Evolutionary conservation across 345 rosid species (phyloP), one percentile per base, ranked within the genome.

Genomic region (Sisymbrium irio): DNA sequence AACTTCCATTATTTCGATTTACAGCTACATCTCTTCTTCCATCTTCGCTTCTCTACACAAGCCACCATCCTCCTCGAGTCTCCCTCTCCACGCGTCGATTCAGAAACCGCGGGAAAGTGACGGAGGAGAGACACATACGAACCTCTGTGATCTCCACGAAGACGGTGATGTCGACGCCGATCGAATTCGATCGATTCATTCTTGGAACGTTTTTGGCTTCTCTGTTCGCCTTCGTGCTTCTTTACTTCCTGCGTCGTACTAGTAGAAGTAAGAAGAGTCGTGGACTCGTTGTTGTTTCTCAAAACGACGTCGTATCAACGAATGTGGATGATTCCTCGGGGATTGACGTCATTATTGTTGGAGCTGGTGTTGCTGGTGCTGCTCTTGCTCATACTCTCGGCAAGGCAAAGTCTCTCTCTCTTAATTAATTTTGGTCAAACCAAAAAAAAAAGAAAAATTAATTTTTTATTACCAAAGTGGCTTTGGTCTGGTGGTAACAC

Each of bases 371-470:
- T 56, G 86, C 89, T 2, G 91, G 92, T 22, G 75, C 88, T 3
- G 90, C 88, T 30, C 89, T 85, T 25, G 92, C 92, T 36, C 64
- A 80, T 60, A 73, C 90, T 4, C 86, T 88, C 37, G 87, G 53
- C 49, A 85, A 84, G 83, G 88, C 76, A n/a, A n/a, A n/a, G n/a
- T n/a, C n/a, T n/a, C n/a, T n/a, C n/a, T n/a, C n/a, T n/a, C n/a
- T n/a, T n/a, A n/a, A n/a, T n/a, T n/a, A n/a, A n/a, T n/a, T n/a
- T n/a, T n/a, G n/a, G n/a, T n/a, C n/a, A n/a, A n/a, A n/a, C n/a
- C n/a, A n/a, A n/a, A n/a, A n/a, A n/a, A n/a, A n/a, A n/a, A n/a
- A n/a, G n/a, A n/a, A n/a, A n/a, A n/a, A n/a, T n/a, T n/a, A n/a
- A n/a, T n/a, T n/a, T n/a, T n/a, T n/a, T n/a, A n/a, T n/a, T n/a